These are phyloP conservation scores for Ceratopteris richardii DNA, from an alignment of 75 land plant species.

Conservation along the genomic window DNA sequence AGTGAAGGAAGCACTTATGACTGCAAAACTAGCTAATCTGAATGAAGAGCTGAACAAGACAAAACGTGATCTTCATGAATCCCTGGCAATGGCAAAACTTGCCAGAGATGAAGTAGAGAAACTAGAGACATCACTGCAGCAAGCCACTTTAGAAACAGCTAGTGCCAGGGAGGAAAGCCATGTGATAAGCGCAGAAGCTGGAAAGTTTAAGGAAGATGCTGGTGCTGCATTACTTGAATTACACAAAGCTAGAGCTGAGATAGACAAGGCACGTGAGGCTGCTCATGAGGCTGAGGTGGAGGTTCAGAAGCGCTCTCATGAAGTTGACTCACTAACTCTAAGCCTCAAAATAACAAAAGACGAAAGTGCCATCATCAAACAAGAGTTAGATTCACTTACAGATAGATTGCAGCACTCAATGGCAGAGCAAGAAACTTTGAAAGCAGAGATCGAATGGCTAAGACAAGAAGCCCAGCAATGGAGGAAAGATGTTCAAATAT, in stretches of 20 bases:
- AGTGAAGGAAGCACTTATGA: background rate
- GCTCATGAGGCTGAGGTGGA: background rate
- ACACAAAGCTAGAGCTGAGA: background rate
- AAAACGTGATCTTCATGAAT: background rate
- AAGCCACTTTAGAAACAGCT: background rate
- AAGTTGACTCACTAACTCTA: background rate
- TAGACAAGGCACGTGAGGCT: background rate
- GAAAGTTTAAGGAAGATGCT: background rate
- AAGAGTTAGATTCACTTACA: background rate
- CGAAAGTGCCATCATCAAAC: background rate
- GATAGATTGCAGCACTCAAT: background rate
- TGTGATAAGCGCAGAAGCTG: background rate
- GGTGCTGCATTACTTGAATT: background rate
- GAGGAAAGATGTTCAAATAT: background rate
- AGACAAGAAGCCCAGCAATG: background rate
- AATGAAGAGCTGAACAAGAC: slow-evolving; percentile 1
- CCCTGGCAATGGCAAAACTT: background rate
- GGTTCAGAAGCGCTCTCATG: too few relatives aligned
- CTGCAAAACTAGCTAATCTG: background rate
- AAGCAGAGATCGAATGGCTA: background rate
- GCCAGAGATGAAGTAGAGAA: background rate
- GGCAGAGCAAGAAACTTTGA: background rate
- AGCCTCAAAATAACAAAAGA: background rate
- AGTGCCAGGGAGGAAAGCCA: background rate
- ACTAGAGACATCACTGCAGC: background rate